These are phyloP conservation scores for Sporisorium scitamineum DNA, from an alignment of 1,284 basidiomycete genomes.

Conservation along the genomic window DNA sequence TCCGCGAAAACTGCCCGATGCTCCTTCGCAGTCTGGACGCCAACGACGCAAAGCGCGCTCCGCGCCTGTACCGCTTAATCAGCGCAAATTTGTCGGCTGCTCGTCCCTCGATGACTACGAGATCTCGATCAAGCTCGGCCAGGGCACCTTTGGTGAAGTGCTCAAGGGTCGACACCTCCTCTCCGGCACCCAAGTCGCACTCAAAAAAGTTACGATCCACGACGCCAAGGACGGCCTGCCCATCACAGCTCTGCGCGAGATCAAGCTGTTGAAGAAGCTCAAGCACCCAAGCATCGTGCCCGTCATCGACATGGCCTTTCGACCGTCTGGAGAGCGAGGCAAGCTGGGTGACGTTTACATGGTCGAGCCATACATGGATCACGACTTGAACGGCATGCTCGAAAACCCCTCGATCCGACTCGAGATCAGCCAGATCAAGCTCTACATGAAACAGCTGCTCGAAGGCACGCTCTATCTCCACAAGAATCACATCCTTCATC, in stretches of 20 bases:
- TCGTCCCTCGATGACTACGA: conserved; percentile 64
- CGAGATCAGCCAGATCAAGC: conserved; percentile 78
- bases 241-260: conserved; percentile 96
- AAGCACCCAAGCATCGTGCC: conserved; percentile 87
- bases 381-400: conserved; percentile 93
- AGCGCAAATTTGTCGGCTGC: conserved; percentile 62
- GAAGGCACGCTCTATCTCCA: conserved; percentile 97
- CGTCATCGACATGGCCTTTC: conserved; percentile 87
- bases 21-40: conserved; percentile 12
- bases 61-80: conserved; percentile 45
- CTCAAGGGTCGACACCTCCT: conserved; percentile 65
- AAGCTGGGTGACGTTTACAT: conserved; percentile 81
- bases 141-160: conserved; percentile 69
- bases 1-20: conserved; percentile 22
- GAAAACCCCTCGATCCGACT: conserved; percentile 71
- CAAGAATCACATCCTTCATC: conserved; percentile 94
- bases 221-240: conserved; percentile 96
- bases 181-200: conserved; percentile 79
- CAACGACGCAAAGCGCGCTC: conserved; percentile 42
- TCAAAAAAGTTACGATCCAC: conserved; percentile 96
- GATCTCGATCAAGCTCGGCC: conserved; percentile 63
- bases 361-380: conserved; percentile 99
- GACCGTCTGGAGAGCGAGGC: conserved; percentile 52
- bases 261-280: conserved; percentile 92
- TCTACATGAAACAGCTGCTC: conserved; percentile 94